Percentiles rank a stretch among this genome's conserved stretches.
These are phyloP conservation scores for Priceomyces fermenticarens DNA, from an alignment of 805 yeast genomes.

Conservation along the genomic window DNA sequence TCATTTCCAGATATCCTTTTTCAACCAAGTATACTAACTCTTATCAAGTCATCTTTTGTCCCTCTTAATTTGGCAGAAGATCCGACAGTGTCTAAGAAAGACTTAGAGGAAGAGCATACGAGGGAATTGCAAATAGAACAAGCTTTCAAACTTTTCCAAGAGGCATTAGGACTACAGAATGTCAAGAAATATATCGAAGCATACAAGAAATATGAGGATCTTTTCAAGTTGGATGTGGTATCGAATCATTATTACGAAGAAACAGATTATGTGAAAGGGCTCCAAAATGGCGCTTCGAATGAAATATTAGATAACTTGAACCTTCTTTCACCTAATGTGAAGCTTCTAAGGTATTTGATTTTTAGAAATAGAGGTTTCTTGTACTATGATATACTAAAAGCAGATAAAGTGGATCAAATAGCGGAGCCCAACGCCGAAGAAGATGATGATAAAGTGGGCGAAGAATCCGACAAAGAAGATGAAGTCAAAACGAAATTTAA, in stretches of 20 bases:
- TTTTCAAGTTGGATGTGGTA: constrained; percentile 70
- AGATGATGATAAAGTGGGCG: constrained; percentile 1
- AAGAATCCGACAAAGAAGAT: constrained; percentile 1
- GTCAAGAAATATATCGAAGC: constrained; percentile 48
- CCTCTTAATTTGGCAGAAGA: constrained; percentile 81
- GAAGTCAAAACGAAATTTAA: constrained; percentile 18
- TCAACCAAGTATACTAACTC: background rate
- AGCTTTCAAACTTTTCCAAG: constrained; percentile 72
- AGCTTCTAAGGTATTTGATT: constrained; percentile 70
- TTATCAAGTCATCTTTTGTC: constrained; percentile 59
- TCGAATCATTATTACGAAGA: constrained; percentile 41
- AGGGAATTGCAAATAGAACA: constrained; percentile 88
- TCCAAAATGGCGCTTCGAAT: constrained; percentile 35
- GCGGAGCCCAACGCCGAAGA: constrained; percentile 10
- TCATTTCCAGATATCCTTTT: background rate
- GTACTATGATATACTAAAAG: constrained; percentile 42
- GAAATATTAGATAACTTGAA: constrained; percentile 38
- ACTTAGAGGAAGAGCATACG: constrained; percentile 76
- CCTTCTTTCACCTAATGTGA: constrained; percentile 63
- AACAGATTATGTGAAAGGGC: constrained; percentile 31
- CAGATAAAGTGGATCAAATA: background rate
- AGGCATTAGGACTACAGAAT: constrained; percentile 65
- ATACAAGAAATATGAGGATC: constrained; percentile 49
- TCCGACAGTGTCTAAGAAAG: constrained; percentile 55
- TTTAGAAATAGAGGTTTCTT: constrained; percentile 81